These are phyloP conservation scores for Pseudogymnoascus sp. DNA, from an alignment of 2,329 filamentous ascomycete species.

Conservation along the genomic window DNA sequence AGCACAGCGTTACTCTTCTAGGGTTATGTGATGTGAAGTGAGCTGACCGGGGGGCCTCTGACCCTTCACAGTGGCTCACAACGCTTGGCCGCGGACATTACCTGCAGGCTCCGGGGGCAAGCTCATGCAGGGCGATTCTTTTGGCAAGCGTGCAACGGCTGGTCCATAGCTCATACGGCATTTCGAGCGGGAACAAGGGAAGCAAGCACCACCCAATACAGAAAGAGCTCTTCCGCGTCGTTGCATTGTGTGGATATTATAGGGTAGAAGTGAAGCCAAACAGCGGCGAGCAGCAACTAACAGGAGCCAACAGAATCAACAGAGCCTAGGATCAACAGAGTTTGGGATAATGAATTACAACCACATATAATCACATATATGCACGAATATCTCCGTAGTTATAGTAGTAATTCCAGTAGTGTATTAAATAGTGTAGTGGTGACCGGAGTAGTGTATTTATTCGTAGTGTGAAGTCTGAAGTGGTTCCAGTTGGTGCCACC, in stretches of 20 bases:
- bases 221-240: neutral
- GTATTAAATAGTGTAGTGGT: neutral
- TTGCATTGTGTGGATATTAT: neutral
- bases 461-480: neutral
- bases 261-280: neutral
- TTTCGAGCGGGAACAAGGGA: neutral
- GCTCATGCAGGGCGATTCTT: constrained; percentile 2
- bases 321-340: neutral
- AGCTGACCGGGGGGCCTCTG: neutral
- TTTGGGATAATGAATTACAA: neutral
- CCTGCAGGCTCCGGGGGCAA: constrained; percentile 4
- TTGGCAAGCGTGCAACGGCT: constrained; percentile 4
- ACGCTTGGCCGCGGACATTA: constrained; percentile 1
- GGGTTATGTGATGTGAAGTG: neutral
- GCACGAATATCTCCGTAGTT: neutral
- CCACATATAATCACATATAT: neutral
- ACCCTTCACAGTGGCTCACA: neutral
- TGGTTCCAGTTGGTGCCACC: neutral
- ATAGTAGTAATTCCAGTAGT: neutral
- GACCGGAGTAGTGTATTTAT: neutral
- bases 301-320: neutral
- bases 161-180: neutral
- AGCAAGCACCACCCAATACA: neutral
- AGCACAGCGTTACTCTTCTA: neutral
- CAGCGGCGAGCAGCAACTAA: neutral